Conservation (phyloP, 2,329 filamentous ascomycete genomes). For the Ilyonectria mors-panacis region DNA sequence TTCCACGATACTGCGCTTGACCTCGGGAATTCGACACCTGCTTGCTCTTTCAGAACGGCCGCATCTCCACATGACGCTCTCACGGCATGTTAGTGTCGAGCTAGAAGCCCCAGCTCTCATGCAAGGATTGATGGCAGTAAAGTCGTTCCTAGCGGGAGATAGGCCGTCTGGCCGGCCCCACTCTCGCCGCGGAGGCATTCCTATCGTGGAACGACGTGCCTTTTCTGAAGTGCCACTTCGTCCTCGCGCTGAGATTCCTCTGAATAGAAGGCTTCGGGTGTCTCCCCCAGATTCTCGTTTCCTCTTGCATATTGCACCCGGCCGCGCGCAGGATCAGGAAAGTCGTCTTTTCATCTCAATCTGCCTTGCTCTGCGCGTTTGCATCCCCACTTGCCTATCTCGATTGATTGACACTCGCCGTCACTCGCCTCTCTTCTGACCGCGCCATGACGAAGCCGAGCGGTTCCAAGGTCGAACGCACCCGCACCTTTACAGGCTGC, state of each 20-base stretch:
- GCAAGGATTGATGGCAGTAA: conserved; percentile 5
- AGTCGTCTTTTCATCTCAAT: conserved; percentile 7
- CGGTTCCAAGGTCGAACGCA: conserved; percentile 39
- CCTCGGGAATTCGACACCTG: conserved; percentile 8
- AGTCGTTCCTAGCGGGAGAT: neutral
- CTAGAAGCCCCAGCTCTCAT: neutral
- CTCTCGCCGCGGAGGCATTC: conserved; percentile 27
- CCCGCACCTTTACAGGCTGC: conserved; percentile 53
- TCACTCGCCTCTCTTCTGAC: neutral
- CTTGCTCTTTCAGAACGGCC: neutral
- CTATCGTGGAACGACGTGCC: conserved; percentile 1
- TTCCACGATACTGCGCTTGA: conserved; percentile 14
- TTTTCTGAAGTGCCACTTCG: neutral
- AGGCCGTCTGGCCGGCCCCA: conserved; percentile 7
- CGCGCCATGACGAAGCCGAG: conserved; percentile 36
- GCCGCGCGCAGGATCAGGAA: conserved; percentile 17
- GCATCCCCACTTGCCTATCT: conserved; percentile 43
- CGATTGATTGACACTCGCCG: neutral
- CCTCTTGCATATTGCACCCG: conserved; percentile 9
- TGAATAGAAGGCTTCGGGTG: conserved; percentile 27
- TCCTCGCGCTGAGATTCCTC: conserved; percentile 6
- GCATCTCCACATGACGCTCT: neutral
- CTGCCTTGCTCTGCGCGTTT: neutral
- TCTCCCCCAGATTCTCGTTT: conserved; percentile 17
- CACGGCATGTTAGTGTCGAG: neutral